These are phyloP conservation scores for Paecilomyces dactylethromorphus DNA, from an alignment of 2,329 filamentous ascomycete species.

Conservation along the genomic window DNA sequence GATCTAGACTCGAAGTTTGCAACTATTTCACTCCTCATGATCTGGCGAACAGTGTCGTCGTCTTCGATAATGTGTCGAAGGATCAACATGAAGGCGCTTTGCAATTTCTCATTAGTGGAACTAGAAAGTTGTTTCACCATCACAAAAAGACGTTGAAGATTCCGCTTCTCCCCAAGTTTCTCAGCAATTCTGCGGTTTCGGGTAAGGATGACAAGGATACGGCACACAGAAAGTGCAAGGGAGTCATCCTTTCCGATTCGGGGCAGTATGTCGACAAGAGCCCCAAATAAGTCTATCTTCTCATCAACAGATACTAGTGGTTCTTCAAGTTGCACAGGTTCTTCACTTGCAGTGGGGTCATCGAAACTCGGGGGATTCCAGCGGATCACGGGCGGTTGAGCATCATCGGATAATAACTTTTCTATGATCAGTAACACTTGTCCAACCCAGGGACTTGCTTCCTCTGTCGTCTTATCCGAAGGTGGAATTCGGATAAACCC, in stretches of 20 bases:
- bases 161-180: constrained; percentile 75
- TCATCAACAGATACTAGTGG: constrained; percentile 58
- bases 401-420: constrained; percentile 81
- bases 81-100: constrained; percentile 72
- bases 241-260: constrained; percentile 81
- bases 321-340: constrained; percentile 55
- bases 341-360: constrained; percentile 39
- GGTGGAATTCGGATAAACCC: constrained; percentile 64
- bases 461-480: constrained; percentile 61
- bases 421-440: constrained; percentile 87
- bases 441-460: constrained; percentile 86
- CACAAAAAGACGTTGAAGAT: constrained; percentile 82
- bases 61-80: constrained; percentile 92
- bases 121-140: constrained; percentile 91
- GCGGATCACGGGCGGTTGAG: constrained; percentile 65
- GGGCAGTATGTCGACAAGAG: constrained; percentile 76
- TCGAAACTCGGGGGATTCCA: constrained; percentile 57
- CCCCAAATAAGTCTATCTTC: constrained; percentile 65
- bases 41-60: constrained; percentile 79
- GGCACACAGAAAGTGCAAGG: constrained; percentile 73
- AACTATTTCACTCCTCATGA: constrained; percentile 86
- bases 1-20: constrained; percentile 60
- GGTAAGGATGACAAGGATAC: constrained; percentile 82
- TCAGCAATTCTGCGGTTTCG: constrained; percentile 69
- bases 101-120: constrained; percentile 67